These are phyloP conservation scores for Pseudogymnoascus sp. DNA, from an alignment of 2,329 filamentous ascomycete species.

Conservation along the genomic window DNA sequence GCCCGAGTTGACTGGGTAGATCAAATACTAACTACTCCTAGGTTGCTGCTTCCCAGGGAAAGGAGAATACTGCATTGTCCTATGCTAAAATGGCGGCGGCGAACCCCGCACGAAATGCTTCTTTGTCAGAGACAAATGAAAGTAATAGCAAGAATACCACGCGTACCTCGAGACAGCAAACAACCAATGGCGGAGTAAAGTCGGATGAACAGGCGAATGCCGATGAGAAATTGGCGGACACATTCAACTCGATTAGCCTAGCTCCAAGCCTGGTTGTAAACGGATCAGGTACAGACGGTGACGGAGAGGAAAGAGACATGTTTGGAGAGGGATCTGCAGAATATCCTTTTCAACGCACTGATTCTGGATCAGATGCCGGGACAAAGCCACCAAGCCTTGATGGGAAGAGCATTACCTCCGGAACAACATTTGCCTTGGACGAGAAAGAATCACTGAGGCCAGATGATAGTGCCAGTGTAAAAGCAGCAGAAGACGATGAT, in stretches of 20 bases:
- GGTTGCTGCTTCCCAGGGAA: slow-evolving; percentile 42
- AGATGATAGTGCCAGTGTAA: slow-evolving; percentile 90
- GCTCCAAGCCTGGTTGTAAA: slow-evolving; percentile 30
- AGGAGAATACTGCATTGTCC: slow-evolving; percentile 30
- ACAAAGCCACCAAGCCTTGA: slow-evolving; percentile 86
- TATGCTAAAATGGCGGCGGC: slow-evolving; percentile 26
- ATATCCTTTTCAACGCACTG: slow-evolving; percentile 37
- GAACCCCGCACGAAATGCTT: slow-evolving; percentile 24
- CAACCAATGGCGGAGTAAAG: not conserved
- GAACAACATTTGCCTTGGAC: slow-evolving; percentile 90
- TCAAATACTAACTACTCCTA: slow-evolving; percentile 22
- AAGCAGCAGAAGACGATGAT: slow-evolving; percentile 84
- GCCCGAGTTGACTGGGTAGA: not conserved
- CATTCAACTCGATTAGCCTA: slow-evolving; percentile 24
- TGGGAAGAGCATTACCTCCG: slow-evolving; percentile 88
- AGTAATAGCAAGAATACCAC: not conserved
- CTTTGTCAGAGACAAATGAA: slow-evolving; percentile 7
- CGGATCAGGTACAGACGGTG: slow-evolving; percentile 23
- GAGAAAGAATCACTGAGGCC: slow-evolving; percentile 92
- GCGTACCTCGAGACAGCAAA: not conserved
- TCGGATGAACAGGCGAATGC: not conserved
- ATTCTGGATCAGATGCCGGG: slow-evolving; percentile 54
- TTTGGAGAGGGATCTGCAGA: slow-evolving; percentile 24
- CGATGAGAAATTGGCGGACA: slow-evolving; percentile 22
- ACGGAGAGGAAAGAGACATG: slow-evolving; percentile 19